phyloP scores from a whole-genome alignment of 2,329 filamentous ascomycete genomes.

The Tolypocladium capitatum region DNA sequence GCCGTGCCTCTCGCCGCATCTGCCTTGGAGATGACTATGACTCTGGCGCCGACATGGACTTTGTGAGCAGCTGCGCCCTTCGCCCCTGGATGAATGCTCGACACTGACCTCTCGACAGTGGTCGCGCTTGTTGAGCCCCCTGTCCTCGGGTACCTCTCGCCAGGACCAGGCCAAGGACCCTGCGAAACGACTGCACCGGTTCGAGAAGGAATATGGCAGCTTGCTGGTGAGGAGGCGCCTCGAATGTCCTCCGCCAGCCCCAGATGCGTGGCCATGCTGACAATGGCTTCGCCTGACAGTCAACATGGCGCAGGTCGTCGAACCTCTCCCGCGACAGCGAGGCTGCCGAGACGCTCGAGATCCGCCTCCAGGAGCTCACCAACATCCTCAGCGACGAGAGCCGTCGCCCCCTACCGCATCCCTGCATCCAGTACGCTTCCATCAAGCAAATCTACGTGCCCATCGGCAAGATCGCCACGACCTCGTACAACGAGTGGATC shows the following conservation, averaged over 20 bases:
- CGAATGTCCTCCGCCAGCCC: not conserved
- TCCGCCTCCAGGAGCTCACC: conserved; percentile 49
- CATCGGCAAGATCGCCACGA: conserved; percentile 77
- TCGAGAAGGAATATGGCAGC: conserved; percentile 53
- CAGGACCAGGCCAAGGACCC: conserved; percentile 51
- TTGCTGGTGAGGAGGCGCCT: conserved; percentile 34
- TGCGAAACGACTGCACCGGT: conserved; percentile 49
- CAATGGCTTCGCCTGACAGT: conserved; percentile 15
- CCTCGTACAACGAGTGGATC: conserved; percentile 72
- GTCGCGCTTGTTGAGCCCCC: conserved; percentile 53
- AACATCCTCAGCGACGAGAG: conserved; percentile 79
- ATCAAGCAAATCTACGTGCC: conserved; percentile 80
- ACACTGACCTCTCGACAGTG: conserved; percentile 29
- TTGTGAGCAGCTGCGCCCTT: not conserved
- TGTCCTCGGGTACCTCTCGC: conserved; percentile 40
- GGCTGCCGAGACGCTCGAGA: conserved; percentile 48
- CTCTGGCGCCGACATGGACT: conserved; percentile 17
- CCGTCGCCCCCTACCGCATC: conserved; percentile 75
- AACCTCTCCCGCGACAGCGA: conserved; percentile 48
- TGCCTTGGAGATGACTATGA: conserved; percentile 25
- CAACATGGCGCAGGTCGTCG: conserved; percentile 46
- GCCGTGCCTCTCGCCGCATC: not conserved
- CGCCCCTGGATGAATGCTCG: not conserved
- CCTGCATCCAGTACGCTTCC: conserved; percentile 78
- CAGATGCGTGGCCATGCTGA: not conserved